A percentile compares a stretch with the other conserved stretches of the same genome.
phyloP scores from a whole-genome alignment of 129 eudicot species.

The Daucus carota region DNA sequence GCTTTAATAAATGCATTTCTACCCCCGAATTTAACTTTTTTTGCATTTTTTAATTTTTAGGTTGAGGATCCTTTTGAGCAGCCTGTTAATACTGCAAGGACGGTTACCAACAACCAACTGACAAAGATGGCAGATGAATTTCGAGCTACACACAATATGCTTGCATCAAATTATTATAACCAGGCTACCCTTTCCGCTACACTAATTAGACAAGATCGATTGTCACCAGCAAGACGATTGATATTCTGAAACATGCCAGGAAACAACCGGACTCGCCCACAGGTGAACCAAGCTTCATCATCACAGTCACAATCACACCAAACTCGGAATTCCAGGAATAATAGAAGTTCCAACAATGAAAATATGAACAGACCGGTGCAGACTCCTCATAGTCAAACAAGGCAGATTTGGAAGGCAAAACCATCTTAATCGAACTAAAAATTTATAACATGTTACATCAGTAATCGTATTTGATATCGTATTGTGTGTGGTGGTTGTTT shows the following conservation, averaged over 20 bases:
- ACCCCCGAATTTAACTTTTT: not conserved
- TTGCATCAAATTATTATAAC: conserved; percentile 28
- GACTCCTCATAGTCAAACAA: conserved; percentile 30
- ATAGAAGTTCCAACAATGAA: conserved; percentile 20
- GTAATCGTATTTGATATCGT: no score
- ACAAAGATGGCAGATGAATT: conserved; percentile 41
- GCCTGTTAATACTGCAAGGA: conserved; percentile 74
- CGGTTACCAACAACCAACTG: conserved; percentile 42
- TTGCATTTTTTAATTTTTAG: conserved; percentile 16
- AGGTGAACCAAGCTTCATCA: conserved; percentile 14
- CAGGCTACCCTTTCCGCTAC: conserved; percentile 22
- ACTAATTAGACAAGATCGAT: conserved; percentile 43
- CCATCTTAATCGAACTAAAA: not conserved
- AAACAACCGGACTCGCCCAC: conserved; percentile 20
- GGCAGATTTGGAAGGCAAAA: conserved; percentile 53
- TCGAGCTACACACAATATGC: conserved; percentile 31
- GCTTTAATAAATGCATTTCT: not conserved
- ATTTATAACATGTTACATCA: no score
- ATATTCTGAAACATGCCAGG: conserved; percentile 15
- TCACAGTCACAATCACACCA: conserved; percentile 15
- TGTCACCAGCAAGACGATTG: conserved; percentile 27
- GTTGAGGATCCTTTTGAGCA: conserved; percentile 97
- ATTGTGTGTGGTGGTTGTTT: no score
- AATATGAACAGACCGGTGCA: conserved; percentile 20
- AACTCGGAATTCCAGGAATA: conserved; percentile 23